Evolutionary conservation across 2,329 filamentous ascomycete species (phyloP), one percentile per base, ranked within the genome.

Genomic region (Leptographium radiaticola): DNA sequence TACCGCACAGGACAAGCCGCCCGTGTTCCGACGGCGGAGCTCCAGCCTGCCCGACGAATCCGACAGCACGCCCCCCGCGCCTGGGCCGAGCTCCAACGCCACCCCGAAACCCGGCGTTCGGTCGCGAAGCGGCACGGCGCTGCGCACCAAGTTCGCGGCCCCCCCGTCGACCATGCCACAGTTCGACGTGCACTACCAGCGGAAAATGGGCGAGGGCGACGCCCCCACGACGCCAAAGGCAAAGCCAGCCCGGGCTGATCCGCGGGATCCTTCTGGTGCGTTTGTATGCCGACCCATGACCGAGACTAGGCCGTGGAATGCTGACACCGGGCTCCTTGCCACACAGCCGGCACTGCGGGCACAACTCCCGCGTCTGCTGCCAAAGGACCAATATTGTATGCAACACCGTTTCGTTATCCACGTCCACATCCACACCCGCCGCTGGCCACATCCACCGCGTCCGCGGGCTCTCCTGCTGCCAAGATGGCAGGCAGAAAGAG

Each of bases 21-120:
- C n/a, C n/a, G 57, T 57, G 7, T 51, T 58, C 9, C 63, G 65
- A 5, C 66, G 63, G 33, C 58, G 66, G 13, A 68, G 66, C 55
- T 64, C 64, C 6, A 68, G 66, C 38, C 60, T 64, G 2, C 61
- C 63, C 2, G 65, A 63, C 40, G 63, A 64, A 13, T 56, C 62
- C 11, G 65, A 67, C 13, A 45, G 31, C 33, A 51, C 11, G n/a
- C 5, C 49, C 20, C 18, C 12, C 18, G 33, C 7, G 15, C 18
- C 25, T 31, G 43, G 42, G 18, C 9, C 42, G 6, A 11, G 42
- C 42, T 12, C 18, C 7, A 7, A 13, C 11, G 25, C n/a, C 25
- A 7, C 20, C n/a, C 6, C 16, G 6, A 31, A 44, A 31, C n/a
- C n/a, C 30, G 16, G 18, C 2, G 38, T 25, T 5, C 38, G 38